Conservation (phyloP, 306 rosid species). For the Acacia confusa region DNA sequence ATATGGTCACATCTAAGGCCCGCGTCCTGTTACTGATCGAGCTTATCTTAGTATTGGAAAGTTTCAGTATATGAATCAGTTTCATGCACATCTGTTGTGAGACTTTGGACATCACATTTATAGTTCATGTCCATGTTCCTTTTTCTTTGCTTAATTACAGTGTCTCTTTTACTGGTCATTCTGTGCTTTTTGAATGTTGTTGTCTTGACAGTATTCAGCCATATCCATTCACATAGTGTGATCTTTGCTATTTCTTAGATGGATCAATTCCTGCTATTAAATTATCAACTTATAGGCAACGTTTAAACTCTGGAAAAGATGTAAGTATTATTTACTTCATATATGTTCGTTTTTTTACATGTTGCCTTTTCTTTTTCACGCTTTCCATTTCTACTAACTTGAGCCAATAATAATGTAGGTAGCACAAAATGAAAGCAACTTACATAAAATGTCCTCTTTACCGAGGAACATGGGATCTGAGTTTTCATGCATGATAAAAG, state of each 20-base stretch:
- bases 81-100: background rate
- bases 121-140: background rate
- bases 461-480: slow-evolving; percentile 74
- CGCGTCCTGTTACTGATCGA: background rate
- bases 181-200: slow-evolving; percentile 26
- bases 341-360: background rate
- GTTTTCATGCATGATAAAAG: slow-evolving; percentile 78
- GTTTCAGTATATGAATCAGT: background rate
- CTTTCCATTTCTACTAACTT: slow-evolving; percentile 27
- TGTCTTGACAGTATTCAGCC: slow-evolving; percentile 17
- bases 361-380: background rate
- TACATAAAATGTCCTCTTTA: slow-evolving; percentile 48
- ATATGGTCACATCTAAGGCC: background rate
- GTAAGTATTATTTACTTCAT: slow-evolving; percentile 40
- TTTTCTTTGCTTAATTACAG: slow-evolving; percentile 2
- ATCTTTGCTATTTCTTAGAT: slow-evolving; percentile 47
- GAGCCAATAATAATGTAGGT: slow-evolving; percentile 47
- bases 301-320: slow-evolving; percentile 60
- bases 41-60: slow-evolving; percentile 9
- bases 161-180: slow-evolving; percentile 9
- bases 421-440: slow-evolving; percentile 38
- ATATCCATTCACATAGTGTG: slow-evolving; percentile 12
- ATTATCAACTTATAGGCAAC: slow-evolving; percentile 70
- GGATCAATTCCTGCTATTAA: slow-evolving; percentile 90
- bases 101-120: background rate